Base-by-base conservation (phyloP, 805 yeast species). In the Ogataea siamensis region DNA sequence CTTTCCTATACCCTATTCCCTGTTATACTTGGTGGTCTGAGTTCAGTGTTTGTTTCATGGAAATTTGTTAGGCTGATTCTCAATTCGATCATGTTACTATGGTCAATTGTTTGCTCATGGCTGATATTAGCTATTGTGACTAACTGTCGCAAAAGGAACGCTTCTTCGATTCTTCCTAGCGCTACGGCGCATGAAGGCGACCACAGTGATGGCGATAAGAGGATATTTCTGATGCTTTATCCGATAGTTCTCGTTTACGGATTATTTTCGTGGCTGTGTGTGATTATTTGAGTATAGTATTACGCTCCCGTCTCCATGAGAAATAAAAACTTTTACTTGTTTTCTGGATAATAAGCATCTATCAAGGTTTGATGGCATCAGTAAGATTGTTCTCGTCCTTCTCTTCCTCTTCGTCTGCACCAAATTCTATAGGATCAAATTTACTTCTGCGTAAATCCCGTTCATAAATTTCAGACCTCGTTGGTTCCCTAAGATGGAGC, bases 381-480 rank as follows among this genome's bases (percentile, higher is more conserved):
- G n/a, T n/a, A n/a, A 58, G 63, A 11, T 58, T 64, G 13, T 45
- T 58, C 9, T 51, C 62, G 2, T 61, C 71, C 12, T 60, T 68
- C 15, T 62, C 74, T 7, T 67, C 75, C 8, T 74, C 75, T 29
- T 79, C 84, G 25, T 74, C 80, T 15, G 71, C 82, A 49, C 76
- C 80, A 57, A 81, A 85, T 51, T 80, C 84, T 67, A 84, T 82
- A 26, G 93, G 91, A 64, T 86, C 95, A 53, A 67, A 86, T 43
- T 67, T 73, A 32, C 84, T 76, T 66, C 95, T 74, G 24, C 70
- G 58, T 38, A 69, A 73, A 58, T 87, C 94, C 67, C 91, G 74
- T 37, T 66, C 67, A 47, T 74, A 76, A 45, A 78, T 66, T 59
- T 87, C 95, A 32, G 70, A 71, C 5, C 83, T 78, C 8, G 82